phyloP scores from a whole-genome alignment of 2,329 filamentous ascomycete species.

The Trichoderma afroharzianum region DNA sequence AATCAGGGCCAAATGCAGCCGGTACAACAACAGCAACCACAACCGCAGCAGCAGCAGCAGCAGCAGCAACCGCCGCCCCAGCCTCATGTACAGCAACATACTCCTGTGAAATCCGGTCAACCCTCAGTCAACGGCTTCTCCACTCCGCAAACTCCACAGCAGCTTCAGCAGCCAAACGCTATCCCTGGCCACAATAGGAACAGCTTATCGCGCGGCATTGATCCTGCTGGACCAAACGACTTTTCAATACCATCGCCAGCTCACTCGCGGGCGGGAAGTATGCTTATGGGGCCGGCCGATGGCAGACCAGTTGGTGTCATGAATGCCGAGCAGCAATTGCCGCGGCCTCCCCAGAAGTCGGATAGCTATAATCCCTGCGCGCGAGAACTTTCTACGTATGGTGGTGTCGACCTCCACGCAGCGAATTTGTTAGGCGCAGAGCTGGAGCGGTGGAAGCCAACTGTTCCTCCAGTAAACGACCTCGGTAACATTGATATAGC shows the following conservation, averaged over 20 bases:
- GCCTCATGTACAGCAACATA: conserved; percentile 31
- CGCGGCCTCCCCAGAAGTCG: conserved; percentile 42
- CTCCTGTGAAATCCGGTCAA: conserved; percentile 41
- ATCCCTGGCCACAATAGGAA: conserved; percentile 14
- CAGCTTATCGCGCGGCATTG: conserved; percentile 44
- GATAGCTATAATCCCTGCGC: conserved; percentile 55
- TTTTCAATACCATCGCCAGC: conserved; percentile 48
- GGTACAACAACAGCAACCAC: conserved; percentile 29
- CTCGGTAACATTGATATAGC: conserved; percentile 87
- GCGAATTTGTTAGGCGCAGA: conserved; percentile 63
- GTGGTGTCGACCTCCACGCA: conserved; percentile 67
- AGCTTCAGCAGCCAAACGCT: conserved; percentile 16
- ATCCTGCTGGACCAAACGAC: conserved; percentile 35
- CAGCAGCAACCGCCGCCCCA: not conserved
- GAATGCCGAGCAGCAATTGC: conserved; percentile 30
- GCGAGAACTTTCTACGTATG: conserved; percentile 57
- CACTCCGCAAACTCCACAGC: conserved; percentile 30
- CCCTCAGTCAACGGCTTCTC: conserved; percentile 37
- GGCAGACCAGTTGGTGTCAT: conserved; percentile 25
- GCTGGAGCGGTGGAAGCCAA: conserved; percentile 66
- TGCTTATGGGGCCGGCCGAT: conserved; percentile 39
- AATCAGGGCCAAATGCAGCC: conserved; percentile 35
- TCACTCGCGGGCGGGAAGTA: conserved; percentile 38
- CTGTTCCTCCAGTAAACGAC: conserved; percentile 70
- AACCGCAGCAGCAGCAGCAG: conserved; percentile 27